phyloP scores from a whole-genome alignment of 257 asterid genomes.

The Salvia hispanica region DNA sequence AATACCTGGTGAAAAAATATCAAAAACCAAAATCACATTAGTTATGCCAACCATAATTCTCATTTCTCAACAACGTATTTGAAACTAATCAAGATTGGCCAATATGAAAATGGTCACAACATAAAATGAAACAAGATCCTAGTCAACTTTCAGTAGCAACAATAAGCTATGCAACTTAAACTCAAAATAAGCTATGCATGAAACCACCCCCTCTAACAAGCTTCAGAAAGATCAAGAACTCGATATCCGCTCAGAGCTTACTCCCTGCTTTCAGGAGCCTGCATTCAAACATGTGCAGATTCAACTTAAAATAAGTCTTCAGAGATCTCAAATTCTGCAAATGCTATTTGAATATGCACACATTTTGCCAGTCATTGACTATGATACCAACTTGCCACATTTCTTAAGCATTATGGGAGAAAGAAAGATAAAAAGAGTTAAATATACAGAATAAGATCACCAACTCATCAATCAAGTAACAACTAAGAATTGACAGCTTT shows the following conservation, averaged over 20 bases:
- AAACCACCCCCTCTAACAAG: slow-evolving; percentile 2
- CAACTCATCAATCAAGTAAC: slow-evolving; percentile 26
- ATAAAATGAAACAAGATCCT: neutral
- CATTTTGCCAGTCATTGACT: slow-evolving; percentile 19
- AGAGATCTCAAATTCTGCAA: slow-evolving; percentile 20
- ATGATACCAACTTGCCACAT: slow-evolving; percentile 32
- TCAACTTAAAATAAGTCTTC: neutral
- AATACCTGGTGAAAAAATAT: no score
- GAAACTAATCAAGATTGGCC: neutral
- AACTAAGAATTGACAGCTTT: slow-evolving; percentile 27
- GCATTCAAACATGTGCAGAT: slow-evolving; percentile 27
- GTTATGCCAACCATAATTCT: neutral
- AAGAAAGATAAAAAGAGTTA: neutral
- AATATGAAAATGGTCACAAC: slow-evolving; percentile 8
- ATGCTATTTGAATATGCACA: slow-evolving; percentile 6
- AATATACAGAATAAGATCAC: slow-evolving; percentile 26
- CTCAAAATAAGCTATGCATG: neutral
- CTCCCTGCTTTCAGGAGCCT: slow-evolving; percentile 33
- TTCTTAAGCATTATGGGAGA: slow-evolving; percentile 24
- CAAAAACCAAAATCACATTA: neutral
- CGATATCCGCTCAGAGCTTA: neutral
- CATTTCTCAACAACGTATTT: neutral
- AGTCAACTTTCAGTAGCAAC: slow-evolving; percentile 8
- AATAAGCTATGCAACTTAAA: neutral
- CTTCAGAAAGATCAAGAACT: neutral